Evolutionary conservation across 2,329 filamentous ascomycete species (phyloP).

Genomic region (Ceratocystis eucalypticola): DNA sequence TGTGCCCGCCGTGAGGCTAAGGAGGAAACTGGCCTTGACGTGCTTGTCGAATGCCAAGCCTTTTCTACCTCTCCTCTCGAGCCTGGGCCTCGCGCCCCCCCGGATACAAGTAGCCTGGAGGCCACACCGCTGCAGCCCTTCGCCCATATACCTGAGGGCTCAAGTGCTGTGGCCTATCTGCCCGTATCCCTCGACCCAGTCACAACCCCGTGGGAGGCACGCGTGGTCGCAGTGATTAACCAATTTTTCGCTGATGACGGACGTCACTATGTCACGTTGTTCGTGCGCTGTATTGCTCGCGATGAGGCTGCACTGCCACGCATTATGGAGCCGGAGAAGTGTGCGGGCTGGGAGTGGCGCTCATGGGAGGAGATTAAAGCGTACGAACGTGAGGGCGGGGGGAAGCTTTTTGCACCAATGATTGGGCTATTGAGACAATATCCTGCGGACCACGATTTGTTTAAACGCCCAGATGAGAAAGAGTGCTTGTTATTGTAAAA

Average conservation of each 20-base stretch:
- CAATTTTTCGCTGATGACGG: constrained; percentile 44
- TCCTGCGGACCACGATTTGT: constrained; percentile 9
- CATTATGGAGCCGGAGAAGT: constrained; percentile 38
- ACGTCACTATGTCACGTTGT: constrained; percentile 66
- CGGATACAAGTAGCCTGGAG: not conserved
- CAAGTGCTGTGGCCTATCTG: constrained; percentile 5
- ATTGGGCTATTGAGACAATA: constrained; percentile 5
- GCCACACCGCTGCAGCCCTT: not conserved
- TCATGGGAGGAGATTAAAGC: constrained; percentile 31
- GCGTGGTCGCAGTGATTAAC: constrained; percentile 50
- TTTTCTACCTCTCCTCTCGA: not conserved
- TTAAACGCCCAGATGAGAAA: not conserved
- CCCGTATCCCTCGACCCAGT: not conserved
- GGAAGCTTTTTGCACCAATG: constrained; percentile 19
- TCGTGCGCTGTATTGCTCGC: constrained; percentile 41
- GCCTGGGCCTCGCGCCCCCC: not conserved
- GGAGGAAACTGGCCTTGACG: constrained; percentile 55
- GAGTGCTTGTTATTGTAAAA: constrained; percentile 1
- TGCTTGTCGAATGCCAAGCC: constrained; percentile 31
- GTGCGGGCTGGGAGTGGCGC: constrained; percentile 37
- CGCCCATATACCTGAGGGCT: not conserved
- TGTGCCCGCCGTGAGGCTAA: constrained; percentile 54
- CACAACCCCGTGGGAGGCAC: constrained; percentile 20
- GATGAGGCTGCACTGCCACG: constrained; percentile 37
- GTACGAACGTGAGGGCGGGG: constrained; percentile 21